Evolutionary conservation across 331 rosid genomes (phyloP).

Genomic region (Quercus tomentella): DNA sequence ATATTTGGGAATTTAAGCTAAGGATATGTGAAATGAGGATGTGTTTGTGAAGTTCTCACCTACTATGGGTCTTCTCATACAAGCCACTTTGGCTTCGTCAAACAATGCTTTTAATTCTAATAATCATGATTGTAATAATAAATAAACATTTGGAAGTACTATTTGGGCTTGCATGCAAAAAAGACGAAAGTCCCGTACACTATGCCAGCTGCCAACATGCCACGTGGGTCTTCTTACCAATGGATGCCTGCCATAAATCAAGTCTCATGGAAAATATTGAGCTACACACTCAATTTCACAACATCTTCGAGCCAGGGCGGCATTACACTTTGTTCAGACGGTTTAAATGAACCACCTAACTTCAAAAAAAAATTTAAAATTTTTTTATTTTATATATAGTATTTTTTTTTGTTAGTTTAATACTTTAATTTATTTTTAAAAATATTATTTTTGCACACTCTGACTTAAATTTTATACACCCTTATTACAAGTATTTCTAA

Average conservation of each 20-base stretch:
- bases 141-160: background rate
- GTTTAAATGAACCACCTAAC: too few relatives aligned
- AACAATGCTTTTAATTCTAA: background rate
- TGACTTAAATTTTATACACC: too few relatives aligned
- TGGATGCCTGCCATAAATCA: conserved; percentile 4
- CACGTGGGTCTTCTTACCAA: conserved; percentile 22
- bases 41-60: conserved; percentile 81
- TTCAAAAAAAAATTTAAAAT: too few relatives aligned
- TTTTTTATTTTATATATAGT: too few relatives aligned
- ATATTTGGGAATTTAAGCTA: conserved; percentile 51
- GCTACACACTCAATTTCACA: too few relatives aligned
- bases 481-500: too few relatives aligned
- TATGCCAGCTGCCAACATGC: conserved; percentile 14
- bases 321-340: too few relatives aligned
- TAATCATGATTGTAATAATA: background rate
- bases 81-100: conserved; percentile 34
- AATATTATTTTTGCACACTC: too few relatives aligned
- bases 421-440: too few relatives aligned
- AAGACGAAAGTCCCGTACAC: conserved; percentile 13
- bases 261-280: background rate
- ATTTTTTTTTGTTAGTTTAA: too few relatives aligned
- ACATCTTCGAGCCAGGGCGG: fast-evolving
- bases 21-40: conserved; percentile 21
- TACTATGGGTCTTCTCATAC: conserved; percentile 68
- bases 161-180: background rate